Conservation (phyloP, 2,329 filamentous ascomycete genomes). For the Ilyonectria mors-panacis region DNA sequence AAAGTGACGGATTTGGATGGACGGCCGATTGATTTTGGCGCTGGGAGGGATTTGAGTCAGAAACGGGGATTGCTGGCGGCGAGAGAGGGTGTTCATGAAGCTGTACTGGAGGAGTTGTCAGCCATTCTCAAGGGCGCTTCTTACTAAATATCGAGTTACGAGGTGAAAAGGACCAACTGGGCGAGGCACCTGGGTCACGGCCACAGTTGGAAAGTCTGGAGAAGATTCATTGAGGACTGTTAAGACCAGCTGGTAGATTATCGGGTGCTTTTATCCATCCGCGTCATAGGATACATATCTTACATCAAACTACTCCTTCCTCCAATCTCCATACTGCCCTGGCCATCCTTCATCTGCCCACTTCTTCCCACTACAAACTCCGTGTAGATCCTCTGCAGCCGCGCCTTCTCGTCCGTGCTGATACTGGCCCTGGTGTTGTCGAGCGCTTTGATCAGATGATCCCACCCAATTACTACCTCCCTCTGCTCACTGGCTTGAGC, state of each 20-base stretch:
- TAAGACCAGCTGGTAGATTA: background rate
- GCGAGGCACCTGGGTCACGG: background rate
- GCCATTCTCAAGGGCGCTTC: slow-evolving; percentile 41
- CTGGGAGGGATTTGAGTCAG: slow-evolving; percentile 51
- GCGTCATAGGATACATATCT: slow-evolving; percentile 28
- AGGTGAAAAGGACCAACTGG: background rate
- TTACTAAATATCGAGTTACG: background rate
- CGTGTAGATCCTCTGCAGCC: slow-evolving; percentile 85
- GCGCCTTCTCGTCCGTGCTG: slow-evolving; percentile 79
- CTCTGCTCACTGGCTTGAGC: slow-evolving; percentile 57
- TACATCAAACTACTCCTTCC: slow-evolving; percentile 95
- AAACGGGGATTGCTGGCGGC: slow-evolving; percentile 61
- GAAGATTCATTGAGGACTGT: background rate
- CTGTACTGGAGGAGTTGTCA: slow-evolving; percentile 54
- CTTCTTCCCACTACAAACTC: slow-evolving; percentile 95
- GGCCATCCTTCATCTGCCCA: slow-evolving; percentile 94
- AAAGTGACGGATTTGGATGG: slow-evolving; percentile 65
- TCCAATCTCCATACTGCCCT: slow-evolving; percentile 92
- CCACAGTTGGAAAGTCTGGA: background rate
- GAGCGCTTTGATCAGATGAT: slow-evolving; percentile 85
- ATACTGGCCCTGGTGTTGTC: slow-evolving; percentile 86
- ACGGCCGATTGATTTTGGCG: slow-evolving; percentile 53
- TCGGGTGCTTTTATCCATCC: background rate
- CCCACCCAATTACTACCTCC: slow-evolving; percentile 88
- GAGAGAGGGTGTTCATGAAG: slow-evolving; percentile 58